Evolutionary conservation across 257 asterid genomes (phyloP).

Genomic region (Euphrasia confusa): DNA sequence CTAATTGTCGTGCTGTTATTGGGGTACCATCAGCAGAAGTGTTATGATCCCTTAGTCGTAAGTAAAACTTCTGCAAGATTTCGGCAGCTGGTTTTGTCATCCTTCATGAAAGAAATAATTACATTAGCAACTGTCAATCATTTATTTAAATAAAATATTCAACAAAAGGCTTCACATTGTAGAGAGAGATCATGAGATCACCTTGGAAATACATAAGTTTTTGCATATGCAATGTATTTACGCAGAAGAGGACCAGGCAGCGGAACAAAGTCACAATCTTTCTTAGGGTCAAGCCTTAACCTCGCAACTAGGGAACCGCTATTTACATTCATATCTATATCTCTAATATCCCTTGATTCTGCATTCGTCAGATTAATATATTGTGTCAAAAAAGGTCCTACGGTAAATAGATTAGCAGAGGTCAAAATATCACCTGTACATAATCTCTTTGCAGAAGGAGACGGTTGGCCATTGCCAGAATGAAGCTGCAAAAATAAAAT

Average conservation of each 20-base stretch:
- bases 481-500: conserved; percentile 69
- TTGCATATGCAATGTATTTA: conserved; percentile 92
- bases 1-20: conserved; percentile 95
- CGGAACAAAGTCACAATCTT: conserved; percentile 78
- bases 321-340: conserved; percentile 37
- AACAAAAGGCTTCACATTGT: conserved; percentile 13
- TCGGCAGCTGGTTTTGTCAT: conserved; percentile 94
- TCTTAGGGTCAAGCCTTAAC: conserved; percentile 77
- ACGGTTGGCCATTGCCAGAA: conserved; percentile 60
- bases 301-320: conserved; percentile 61
- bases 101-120: conserved; percentile 41
- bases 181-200: conserved; percentile 35
- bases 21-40: conserved; percentile 90
- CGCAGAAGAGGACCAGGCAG: conserved; percentile 92
- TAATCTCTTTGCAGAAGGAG: conserved; percentile 67
- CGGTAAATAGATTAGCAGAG: conserved; percentile 8
- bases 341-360: conserved; percentile 49
- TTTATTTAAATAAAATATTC: conserved; percentile 20
- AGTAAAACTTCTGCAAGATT: conserved; percentile 86
- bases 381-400: conserved; percentile 26
- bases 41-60: conserved; percentile 69
- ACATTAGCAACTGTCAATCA: conserved; percentile 14
- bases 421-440: conserved; percentile 52
- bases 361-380: conserved; percentile 30
- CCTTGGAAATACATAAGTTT: conserved; percentile 80